Conservation (phyloP, 1,284 basidiomycete species). For the Rhodotorula sp. region DNA sequence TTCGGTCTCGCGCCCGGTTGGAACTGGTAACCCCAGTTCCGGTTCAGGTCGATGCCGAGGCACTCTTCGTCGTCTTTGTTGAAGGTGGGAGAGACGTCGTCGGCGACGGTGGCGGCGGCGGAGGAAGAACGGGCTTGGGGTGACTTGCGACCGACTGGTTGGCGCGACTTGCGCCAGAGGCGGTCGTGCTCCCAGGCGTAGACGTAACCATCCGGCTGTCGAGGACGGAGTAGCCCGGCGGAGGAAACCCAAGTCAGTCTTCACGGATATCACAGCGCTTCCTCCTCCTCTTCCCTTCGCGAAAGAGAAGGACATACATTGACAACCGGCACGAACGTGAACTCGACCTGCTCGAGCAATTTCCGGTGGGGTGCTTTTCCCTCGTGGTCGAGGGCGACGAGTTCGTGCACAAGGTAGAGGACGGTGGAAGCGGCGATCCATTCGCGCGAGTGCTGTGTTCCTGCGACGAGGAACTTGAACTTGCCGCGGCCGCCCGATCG, state of each 20-base stretch:
- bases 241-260: background rate
- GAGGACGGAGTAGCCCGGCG: too few relatives aligned
- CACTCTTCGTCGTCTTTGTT: constrained; percentile 49
- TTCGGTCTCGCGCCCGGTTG: constrained; percentile 24
- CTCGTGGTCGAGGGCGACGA: constrained; percentile 50
- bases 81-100: background rate
- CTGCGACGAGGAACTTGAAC: constrained; percentile 63
- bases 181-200: constrained; percentile 64
- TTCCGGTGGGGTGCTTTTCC: constrained; percentile 11
- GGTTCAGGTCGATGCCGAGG: constrained; percentile 75
- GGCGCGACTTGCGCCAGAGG: constrained; percentile 81
- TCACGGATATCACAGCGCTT: too few relatives aligned
- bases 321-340: constrained; percentile 72
- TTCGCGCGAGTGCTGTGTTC: constrained; percentile 78
- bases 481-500: constrained; percentile 9
- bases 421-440: constrained; percentile 77
- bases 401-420: constrained; percentile 68
- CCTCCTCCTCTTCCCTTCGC: too few relatives aligned
- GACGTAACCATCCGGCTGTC: constrained; percentile 69
- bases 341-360: constrained; percentile 63
- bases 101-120: background rate
- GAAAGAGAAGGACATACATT: constrained; percentile 59
- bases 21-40: constrained; percentile 58
- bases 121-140: background rate
- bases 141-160: constrained; percentile 50